These are phyloP conservation scores for Neopestalotiopsis sp. DNA, from an alignment of 2,329 filamentous ascomycete species.

Conservation along the genomic window DNA sequence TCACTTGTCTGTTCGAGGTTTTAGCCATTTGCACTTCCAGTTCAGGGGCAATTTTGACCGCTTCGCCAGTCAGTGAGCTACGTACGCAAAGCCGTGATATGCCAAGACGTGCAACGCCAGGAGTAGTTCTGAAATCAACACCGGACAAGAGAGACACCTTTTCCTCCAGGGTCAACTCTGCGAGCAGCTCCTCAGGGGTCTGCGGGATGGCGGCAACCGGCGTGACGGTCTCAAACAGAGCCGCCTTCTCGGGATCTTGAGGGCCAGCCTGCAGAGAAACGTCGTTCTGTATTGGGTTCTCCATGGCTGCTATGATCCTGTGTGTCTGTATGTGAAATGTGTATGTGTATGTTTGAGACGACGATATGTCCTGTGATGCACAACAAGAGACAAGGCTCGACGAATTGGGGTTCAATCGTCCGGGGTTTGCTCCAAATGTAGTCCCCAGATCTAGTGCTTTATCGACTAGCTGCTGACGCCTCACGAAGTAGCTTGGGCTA, in stretches of 20 bases:
- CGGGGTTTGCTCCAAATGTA: constrained; percentile 1
- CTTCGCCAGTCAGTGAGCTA: not conserved
- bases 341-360: not conserved
- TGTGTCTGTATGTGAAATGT: not conserved
- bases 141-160: constrained; percentile 45
- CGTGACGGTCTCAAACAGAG: not conserved
- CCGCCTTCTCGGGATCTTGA: not conserved
- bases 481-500: not conserved
- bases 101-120: constrained; percentile 22
- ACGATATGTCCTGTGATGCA: not conserved
- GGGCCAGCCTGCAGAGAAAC: not conserved
- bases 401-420: not conserved
- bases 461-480: not conserved
- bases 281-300: not conserved
- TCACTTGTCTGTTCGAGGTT: constrained; percentile 21
- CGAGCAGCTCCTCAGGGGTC: constrained; percentile 48
- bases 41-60: not conserved
- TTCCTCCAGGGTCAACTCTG: constrained; percentile 68
- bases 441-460: not conserved
- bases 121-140: constrained; percentile 24
- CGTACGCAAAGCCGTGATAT: constrained; percentile 18
- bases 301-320: not conserved
- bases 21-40: not conserved
- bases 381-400: not conserved
- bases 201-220: not conserved